Conservation (phyloP, 768 basidiomycete genomes). For the Agaricus blazei region DNA sequence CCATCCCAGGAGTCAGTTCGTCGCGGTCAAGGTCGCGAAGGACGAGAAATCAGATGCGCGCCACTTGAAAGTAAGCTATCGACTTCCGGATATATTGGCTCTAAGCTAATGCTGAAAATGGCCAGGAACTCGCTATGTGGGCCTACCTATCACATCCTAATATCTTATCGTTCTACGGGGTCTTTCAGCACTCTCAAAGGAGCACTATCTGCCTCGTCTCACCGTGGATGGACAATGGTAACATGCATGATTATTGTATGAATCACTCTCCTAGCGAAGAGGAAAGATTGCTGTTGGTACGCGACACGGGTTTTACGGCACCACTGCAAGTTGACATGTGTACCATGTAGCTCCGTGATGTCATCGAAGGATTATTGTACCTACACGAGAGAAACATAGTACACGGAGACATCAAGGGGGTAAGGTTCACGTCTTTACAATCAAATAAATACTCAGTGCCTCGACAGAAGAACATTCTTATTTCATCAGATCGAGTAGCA, state of each 20-base stretch:
- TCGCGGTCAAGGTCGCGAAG: too few relatives aligned
- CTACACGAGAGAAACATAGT: background rate
- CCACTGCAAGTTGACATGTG: background rate
- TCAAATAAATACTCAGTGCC: background rate
- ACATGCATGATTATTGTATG: conserved; percentile 11
- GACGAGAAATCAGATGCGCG: too few relatives aligned
- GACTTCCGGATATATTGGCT: too few relatives aligned
- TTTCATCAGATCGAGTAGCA: background rate
- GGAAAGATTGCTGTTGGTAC: conserved; percentile 11
- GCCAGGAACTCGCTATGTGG: conserved; percentile 28
- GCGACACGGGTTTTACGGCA: background rate
- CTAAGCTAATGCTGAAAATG: too few relatives aligned
- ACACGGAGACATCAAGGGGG: background rate
- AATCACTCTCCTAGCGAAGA: conserved; percentile 3
- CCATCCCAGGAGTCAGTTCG: too few relatives aligned
- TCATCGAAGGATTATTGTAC: background rate
- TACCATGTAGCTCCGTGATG: background rate
- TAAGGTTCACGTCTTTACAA: background rate
- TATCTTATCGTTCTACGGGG: conserved; percentile 29
- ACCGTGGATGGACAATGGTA: conserved; percentile 18
- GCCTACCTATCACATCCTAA: conserved; percentile 27
- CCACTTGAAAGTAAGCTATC: too few relatives aligned
- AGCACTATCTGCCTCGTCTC: conserved; percentile 13
- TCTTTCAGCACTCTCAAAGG: conserved; percentile 14
- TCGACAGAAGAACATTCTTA: background rate